Base-by-base conservation (phyloP, 2,329 filamentous ascomycete species). In the Penicillium sp. region DNA sequence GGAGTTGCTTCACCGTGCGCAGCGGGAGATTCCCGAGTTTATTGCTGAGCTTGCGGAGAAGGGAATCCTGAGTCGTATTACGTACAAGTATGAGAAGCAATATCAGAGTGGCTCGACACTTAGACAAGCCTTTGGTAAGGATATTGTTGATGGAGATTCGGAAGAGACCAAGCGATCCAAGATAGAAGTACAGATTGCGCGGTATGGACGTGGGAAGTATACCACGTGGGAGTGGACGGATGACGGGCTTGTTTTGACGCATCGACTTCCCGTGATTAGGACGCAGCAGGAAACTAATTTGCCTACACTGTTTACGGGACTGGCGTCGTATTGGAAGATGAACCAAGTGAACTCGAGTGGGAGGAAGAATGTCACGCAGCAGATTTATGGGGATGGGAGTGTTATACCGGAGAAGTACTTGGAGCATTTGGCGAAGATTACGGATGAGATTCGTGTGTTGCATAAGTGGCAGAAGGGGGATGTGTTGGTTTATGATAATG, bases 201-300 rank as follows among this genome's bases (percentile, higher is more conserved):
- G 82, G 5, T 83, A 84, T 62, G 79, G 78, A 0, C 68, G 82
- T 9, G 81, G 78, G 2, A 68, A 79, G 49, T 68, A 82, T 66
- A 84, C 82, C 0, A 82, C 79, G 0, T 84, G 80, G 78, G 77
- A 82, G 61, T 84, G 82, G 81, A 73, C 68, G 0, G 78, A 81
- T n/a, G 77, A 81, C 56, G 77, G 77, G 7, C 53, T 82, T 26
- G 67, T 80, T 28, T 60, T 83, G 50, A 81, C 80, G 33, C 82
- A 84, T 68, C 74, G 73, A 22, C 69, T 84, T 4, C 81, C 82
- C 6, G 81, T 73, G 0, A 78, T 84, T 56, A 79, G 81, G 5
- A 83, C 81, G 0, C 82, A 84, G 68, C 80, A 78, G 0, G 73
- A 69, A 1, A 83, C 81, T 0, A 77, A 78, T 19, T 63, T 83